phyloP scores from a whole-genome alignment of 352 stramenopile genomes.

The Phytophthora ohioensis region DNA sequence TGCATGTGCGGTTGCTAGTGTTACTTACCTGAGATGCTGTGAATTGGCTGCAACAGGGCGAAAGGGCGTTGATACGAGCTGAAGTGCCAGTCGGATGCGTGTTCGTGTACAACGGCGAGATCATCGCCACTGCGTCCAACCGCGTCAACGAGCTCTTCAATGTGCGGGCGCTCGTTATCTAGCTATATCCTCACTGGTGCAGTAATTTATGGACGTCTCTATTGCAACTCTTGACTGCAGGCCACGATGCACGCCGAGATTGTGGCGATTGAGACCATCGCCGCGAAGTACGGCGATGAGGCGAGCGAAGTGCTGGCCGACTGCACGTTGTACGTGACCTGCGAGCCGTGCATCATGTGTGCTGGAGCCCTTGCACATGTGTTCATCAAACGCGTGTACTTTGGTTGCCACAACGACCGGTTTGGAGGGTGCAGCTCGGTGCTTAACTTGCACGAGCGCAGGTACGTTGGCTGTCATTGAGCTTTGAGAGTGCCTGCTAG shows the following conservation, averaged over 20 bases:
- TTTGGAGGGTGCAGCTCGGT: conserved; percentile 95
- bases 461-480: conserved; percentile 28
- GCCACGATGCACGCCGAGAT: conserved; percentile 93
- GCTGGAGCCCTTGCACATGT: conserved; percentile 86
- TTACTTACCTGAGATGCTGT: neutral
- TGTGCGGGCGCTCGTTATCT: conserved; percentile 37
- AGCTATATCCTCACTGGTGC: neutral
- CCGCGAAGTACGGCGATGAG: conserved; percentile 50
- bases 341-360: conserved; percentile 96
- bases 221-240: conserved; percentile 36
- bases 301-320: conserved; percentile 59
- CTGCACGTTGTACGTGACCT: conserved; percentile 90
- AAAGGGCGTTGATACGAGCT: conserved; percentile 73
- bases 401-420: conserved; percentile 93
- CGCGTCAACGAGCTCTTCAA: conserved; percentile 91
- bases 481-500: neutral
- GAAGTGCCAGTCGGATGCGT: conserved; percentile 94
- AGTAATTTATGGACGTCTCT: neutral
- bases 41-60: conserved; percentile 54
- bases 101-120: conserved; percentile 82
- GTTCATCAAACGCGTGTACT: conserved; percentile 81
- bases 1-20: neutral
- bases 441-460: conserved; percentile 79
- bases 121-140: conserved; percentile 89
- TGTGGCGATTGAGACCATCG: conserved; percentile 89